Base-by-base conservation (phyloP, 2,329 filamentous ascomycete species). In the Fusarium austroafricanum region DNA sequence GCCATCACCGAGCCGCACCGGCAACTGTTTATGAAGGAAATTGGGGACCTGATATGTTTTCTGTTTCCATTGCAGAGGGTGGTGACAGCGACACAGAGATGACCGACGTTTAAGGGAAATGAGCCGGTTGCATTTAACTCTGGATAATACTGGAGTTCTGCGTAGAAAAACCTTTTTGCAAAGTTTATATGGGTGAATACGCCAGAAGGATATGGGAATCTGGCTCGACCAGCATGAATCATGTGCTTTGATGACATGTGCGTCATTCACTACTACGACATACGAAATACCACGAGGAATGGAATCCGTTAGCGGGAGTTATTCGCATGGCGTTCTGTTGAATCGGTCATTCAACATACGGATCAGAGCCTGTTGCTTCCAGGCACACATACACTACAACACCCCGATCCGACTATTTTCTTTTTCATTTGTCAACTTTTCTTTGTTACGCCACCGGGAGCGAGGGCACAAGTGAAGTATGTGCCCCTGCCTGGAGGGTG, bases 11-110 rank as follows among this genome's bases (percentile, higher is more conserved):
- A 55, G 89, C 91, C 55, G 92, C 94, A 12, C 92, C 94, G 43
- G 96, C 96, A n/a, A 97, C 94, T 0, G 90, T 99, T 53, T 99
- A 92, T 73, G 96, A 99, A 81, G 96, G 96, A 66, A 96, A 93
- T 77, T 99, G 94, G 92, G 96, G 96, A 6, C 95, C 82, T n/a
- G 84, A 86, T 52, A 78, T 84, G 49, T 75, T 82, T 31, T 71
- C 78, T 7, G 77, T 79, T 20, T 78, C 78, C 8, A 77, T 79
- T 37, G 73, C 75, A 6, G 61, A 65, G 40, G 67, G 67, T 17
- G 66, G 66, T n/a, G 79, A 81, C 50, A 75, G 73, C 43, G 86
- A 89, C 67, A 86, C 85, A 6, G 86, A 87, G 74, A 89, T 89
- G 87, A 87, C 81, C 17, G 87, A 87, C 69, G 85, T 86, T 53